Evolutionary conservation across 2,329 filamentous ascomycete genomes (phyloP).

Genomic region (Alternaria tenuissima): DNA sequence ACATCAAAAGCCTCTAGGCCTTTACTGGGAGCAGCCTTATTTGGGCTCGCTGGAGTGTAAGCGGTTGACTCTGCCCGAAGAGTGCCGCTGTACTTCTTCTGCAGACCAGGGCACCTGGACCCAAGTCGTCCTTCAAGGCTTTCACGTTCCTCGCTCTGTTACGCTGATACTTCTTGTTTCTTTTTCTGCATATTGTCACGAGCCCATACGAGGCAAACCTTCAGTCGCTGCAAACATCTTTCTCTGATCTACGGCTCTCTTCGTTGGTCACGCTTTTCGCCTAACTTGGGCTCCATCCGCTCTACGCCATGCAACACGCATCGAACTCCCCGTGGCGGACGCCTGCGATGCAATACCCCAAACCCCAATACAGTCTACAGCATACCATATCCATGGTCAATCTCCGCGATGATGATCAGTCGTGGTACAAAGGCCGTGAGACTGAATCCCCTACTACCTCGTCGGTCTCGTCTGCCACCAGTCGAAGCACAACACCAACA

Average conservation of each 20-base stretch:
- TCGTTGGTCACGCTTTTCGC: conserved; percentile 36
- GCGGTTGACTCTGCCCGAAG: conserved; percentile 28
- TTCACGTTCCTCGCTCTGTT: conserved; percentile 34
- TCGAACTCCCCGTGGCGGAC: conserved; percentile 48
- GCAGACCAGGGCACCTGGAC: conserved; percentile 39
- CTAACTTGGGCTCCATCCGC: conserved; percentile 28
- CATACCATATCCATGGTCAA: conserved; percentile 53
- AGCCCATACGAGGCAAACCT: conserved; percentile 21
- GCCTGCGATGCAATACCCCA: conserved; percentile 41
- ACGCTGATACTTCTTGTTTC: conserved; percentile 41
- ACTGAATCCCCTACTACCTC: conserved; percentile 50
- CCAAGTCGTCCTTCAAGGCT: conserved; percentile 36
- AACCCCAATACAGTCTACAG: conserved; percentile 47
- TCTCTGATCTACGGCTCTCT: conserved; percentile 25
- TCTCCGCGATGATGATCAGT: conserved; percentile 46
- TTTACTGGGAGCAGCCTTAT: conserved; percentile 41
- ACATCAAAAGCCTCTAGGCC: conserved; percentile 49
- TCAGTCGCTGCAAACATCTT: conserved; percentile 20
- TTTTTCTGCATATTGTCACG: conserved; percentile 35
- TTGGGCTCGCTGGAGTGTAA: conserved; percentile 34
- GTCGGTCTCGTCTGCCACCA: conserved; percentile 50
- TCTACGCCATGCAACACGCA: conserved; percentile 46
- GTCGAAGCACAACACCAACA: conserved; percentile 49
- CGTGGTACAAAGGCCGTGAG: conserved; percentile 45
- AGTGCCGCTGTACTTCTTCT: conserved; percentile 46